A percentile compares a stretch with the other conserved stretches of the same genome.
These are phyloP conservation scores for Anisodus acutangulus DNA, from an alignment of 257 asterid genomes.

Conservation along the genomic window DNA sequence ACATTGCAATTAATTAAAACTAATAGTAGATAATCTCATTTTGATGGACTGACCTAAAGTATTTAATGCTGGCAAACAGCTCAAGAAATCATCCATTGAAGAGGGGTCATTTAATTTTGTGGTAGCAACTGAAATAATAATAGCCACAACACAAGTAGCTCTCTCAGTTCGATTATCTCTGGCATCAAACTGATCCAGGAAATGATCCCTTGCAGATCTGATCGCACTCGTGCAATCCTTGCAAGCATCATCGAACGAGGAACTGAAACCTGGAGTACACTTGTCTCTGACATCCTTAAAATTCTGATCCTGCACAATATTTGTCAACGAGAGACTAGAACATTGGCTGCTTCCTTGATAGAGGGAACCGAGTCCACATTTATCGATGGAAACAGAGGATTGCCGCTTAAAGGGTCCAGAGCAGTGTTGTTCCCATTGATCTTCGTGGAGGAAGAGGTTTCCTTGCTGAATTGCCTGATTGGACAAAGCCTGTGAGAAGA, in stretches of 20 bases:
- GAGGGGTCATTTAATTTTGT: constrained; percentile 37
- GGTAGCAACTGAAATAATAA: constrained; percentile 55
- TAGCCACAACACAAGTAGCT: constrained; percentile 53
- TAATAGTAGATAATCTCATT: not conserved
- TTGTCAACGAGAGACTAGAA: constrained; percentile 40
- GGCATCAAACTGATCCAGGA: constrained; percentile 28
- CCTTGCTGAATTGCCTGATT: constrained; percentile 39
- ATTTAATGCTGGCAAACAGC: constrained; percentile 65
- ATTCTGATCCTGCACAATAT: constrained; percentile 21
- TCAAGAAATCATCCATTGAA: constrained; percentile 46
- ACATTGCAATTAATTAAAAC: not conserved
- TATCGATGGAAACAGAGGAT: constrained; percentile 47
- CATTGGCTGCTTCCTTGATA: constrained; percentile 49
- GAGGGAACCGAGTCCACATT: constrained; percentile 55
- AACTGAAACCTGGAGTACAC: constrained; percentile 48
- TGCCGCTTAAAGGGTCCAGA: constrained; percentile 44
- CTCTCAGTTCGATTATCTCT: constrained; percentile 40
- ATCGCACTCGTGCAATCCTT: constrained; percentile 47
- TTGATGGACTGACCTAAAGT: constrained; percentile 41
- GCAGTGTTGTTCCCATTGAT: constrained; percentile 52
- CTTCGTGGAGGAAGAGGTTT: constrained; percentile 46
- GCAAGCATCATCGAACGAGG: constrained; percentile 58
- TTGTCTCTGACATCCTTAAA: constrained; percentile 32
- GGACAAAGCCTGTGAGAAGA: constrained; percentile 59
- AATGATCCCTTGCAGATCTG: constrained; percentile 32